Evolutionary conservation across 352 stramenopile genomes (phyloP).

Genomic region (Phytopythium vexans): DNA sequence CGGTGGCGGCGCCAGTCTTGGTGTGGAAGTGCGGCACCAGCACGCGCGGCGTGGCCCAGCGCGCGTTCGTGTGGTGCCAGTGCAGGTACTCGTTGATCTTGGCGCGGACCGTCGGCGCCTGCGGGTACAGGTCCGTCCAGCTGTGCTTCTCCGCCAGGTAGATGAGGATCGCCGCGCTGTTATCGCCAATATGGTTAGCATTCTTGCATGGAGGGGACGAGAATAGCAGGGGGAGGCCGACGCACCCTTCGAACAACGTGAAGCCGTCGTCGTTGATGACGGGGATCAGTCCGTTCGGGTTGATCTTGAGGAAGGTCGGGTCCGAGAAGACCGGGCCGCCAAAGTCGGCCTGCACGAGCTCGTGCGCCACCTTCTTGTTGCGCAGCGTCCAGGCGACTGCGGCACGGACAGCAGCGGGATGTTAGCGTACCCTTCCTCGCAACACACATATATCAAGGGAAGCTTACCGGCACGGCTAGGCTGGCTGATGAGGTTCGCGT

Average conservation of each 20-base stretch:
- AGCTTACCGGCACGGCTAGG: conserved; percentile 20
- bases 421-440: background rate
- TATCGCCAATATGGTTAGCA: background rate
- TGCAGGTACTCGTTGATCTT: conserved; percentile 67
- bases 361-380: conserved; percentile 30
- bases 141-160: conserved; percentile 49
- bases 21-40: conserved; percentile 3
- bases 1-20: background rate
- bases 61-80: conserved; percentile 63
- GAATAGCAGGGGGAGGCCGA: background rate
- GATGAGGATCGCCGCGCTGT: conserved; percentile 41
- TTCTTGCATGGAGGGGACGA: background rate
- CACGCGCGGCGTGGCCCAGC: conserved; percentile 1
- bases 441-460: conserved; percentile 2
- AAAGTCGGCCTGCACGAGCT: conserved; percentile 21
- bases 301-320: conserved; percentile 25
- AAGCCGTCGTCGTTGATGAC: conserved; percentile 35
- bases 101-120: conserved; percentile 32
- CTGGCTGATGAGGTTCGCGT: conserved; percentile 63
- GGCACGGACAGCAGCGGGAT: conserved; percentile 3
- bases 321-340: conserved; percentile 24
- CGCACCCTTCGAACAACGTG: conserved; percentile 23
- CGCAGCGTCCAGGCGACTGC: conserved; percentile 35
- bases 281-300: conserved; percentile 32
- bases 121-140: conserved; percentile 50